Base-by-base conservation (phyloP, 495 filamentous ascomycete species). In the Talaromyces proteolyticus region DNA sequence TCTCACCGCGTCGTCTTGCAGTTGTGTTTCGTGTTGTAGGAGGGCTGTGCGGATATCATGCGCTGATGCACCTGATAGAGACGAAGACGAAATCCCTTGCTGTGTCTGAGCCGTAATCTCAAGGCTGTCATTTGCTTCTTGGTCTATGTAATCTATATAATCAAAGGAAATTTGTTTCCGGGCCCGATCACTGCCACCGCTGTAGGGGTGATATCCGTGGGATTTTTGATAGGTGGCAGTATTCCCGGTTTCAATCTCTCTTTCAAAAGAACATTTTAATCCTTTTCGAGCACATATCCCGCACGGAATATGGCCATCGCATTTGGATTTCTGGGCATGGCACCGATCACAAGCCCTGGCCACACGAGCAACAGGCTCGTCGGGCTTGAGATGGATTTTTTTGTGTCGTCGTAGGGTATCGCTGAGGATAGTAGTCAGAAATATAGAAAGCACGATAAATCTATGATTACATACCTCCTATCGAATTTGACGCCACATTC, bases 401-500 rank as follows among this genome's bases (percentile, higher is more conserved):
- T 21, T 16, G 38, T 49, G 47, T 20, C 47, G 47, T 10, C 36
- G 19, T 20, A 49, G 37, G 17, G 47, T 16, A 17, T 49, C 47
- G 26, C 47, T 49, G 16, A 3, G 2, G 16, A 5, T 14, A 40
- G 17, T 18, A 26, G 4, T 21, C 4, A 44, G 7, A 21, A 19
- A 44, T 3, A 44, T 25, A 24, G 6, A 41, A 18, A 49, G 20
- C 14, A 16, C 22, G 20, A 22, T 19, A 39, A n/a, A n/a, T 21
- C 17, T 6, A 37, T 7, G 16, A 8, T 5, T 14, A 25, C 3
- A 23, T 45, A 53, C 60, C 52, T 63, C 19, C 60, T 49, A 18
- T 49, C 51, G 14, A 63, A 49, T 1, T 39, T 49, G 4, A 45
- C 45, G 6, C 49, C 50, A 24, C 60, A 63, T 6, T 53, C 49